A percentile compares a stretch with the other conserved stretches of the same genome.
phyloP scores from a whole-genome alignment of 768 basidiomycete genomes.

The Dioszegia crocea region DNA sequence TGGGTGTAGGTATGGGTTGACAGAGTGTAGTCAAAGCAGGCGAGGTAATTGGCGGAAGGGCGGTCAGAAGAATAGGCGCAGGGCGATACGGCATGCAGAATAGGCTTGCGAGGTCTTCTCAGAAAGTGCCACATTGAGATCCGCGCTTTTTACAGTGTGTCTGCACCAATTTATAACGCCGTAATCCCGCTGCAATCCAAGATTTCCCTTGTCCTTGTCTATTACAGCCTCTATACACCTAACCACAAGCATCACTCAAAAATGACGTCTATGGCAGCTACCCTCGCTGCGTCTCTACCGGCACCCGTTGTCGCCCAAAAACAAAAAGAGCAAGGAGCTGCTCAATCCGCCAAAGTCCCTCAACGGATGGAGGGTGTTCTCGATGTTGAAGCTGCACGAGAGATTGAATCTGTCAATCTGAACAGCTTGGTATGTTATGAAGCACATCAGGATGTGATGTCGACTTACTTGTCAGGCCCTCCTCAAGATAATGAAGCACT shows the following conservation, averaged over 20 bases:
- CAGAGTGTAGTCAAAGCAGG: neutral
- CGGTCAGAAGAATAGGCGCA: neutral
- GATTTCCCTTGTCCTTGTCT: conserved; percentile 1
- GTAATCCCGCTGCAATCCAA: neutral
- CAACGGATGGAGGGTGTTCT: conserved; percentile 87
- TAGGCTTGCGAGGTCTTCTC: neutral
- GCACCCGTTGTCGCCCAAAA: conserved; percentile 42
- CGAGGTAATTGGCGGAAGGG: neutral
- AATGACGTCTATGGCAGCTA: conserved; percentile 81
- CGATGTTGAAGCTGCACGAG: conserved; percentile 87
- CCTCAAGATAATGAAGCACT: conserved; percentile 89
- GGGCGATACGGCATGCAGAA: neutral
- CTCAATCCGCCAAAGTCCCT: conserved; percentile 70
- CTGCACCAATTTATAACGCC: neutral
- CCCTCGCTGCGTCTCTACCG: conserved; percentile 68
- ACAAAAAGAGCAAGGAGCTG: conserved; percentile 47
- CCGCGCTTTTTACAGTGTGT: neutral
- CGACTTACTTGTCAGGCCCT: conserved; percentile 61
- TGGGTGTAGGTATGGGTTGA: neutral
- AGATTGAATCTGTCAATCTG: conserved; percentile 71
- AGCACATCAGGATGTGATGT: neutral
- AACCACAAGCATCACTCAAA: conserved; percentile 2
- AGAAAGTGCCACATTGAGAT: neutral
- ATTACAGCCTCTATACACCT: conserved; percentile 1
- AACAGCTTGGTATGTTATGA: conserved; percentile 70